These are phyloP conservation scores for Aspergillus uvarum DNA, from an alignment of 2,329 filamentous ascomycete genomes.

Conservation along the genomic window DNA sequence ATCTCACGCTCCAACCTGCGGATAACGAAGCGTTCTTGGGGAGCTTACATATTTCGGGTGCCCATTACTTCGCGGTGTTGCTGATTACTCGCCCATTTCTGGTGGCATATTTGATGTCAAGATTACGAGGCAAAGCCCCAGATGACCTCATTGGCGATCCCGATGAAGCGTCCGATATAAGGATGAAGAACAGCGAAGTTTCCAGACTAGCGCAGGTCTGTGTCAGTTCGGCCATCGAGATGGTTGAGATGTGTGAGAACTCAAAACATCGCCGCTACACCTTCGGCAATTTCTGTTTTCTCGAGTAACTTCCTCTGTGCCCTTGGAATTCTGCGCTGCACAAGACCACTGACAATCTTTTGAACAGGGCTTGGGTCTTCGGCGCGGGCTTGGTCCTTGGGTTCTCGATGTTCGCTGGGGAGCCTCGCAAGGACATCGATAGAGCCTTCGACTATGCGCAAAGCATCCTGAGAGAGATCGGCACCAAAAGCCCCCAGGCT, in stretches of 20 bases:
- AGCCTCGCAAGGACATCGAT: conserved; percentile 4
- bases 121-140: conserved; percentile 16
- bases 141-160: conserved; percentile 9
- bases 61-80: conserved; percentile 57
- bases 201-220: conserved; percentile 3
- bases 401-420: conserved; percentile 6
- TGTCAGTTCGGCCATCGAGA: conserved; percentile 4
- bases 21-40: conserved; percentile 31
- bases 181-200: conserved; percentile 3
- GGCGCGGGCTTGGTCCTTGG: conserved; percentile 9
- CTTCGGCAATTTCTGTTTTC: conserved; percentile 10
- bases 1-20: background rate
- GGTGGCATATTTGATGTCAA: conserved; percentile 47
- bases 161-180: background rate
- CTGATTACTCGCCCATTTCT: conserved; percentile 54
- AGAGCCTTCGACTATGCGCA: background rate
- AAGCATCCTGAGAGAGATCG: conserved; percentile 1
- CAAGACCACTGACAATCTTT: background rate
- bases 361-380: conserved; percentile 10
- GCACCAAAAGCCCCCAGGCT: conserved; percentile 10
- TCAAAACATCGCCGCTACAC: background rate
- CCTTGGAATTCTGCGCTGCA: too few species aligned
- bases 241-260: conserved; percentile 10
- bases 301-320: conserved; percentile 4
- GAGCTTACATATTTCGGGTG: conserved; percentile 53